Evolutionary conservation across 345 rosid genomes (phyloP).

Genomic region (Linum tenue): DNA sequence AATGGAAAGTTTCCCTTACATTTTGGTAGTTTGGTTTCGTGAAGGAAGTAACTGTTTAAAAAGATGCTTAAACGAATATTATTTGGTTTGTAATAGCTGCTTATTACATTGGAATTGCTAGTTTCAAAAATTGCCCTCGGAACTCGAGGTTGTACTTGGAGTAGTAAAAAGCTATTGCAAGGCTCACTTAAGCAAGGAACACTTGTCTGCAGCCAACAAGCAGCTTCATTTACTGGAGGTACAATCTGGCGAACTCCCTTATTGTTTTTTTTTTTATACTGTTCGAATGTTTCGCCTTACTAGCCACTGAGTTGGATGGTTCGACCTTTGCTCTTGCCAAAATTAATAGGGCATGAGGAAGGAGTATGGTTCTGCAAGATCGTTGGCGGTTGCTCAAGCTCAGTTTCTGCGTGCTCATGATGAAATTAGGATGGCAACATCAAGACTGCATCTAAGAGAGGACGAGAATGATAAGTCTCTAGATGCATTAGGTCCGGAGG

Average conservation of each 20-base stretch:
- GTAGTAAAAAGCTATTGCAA: constrained; percentile 72
- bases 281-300: not conserved
- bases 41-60: not conserved
- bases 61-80: constrained; percentile 4
- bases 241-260: constrained; percentile 13
- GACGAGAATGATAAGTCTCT: constrained; percentile 62
- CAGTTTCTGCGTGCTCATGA: constrained; percentile 76
- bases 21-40: too few species aligned
- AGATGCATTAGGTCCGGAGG: constrained; percentile 64
- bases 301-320: not conserved
- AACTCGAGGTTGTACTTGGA: constrained; percentile 79
- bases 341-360: constrained; percentile 64
- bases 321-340: not conserved
- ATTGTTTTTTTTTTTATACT: constrained; percentile 4
- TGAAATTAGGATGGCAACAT: constrained; percentile 88
- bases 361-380: constrained; percentile 75
- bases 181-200: constrained; percentile 47
- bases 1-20: too few species aligned
- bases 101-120: constrained; percentile 16
- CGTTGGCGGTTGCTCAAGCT: constrained; percentile 77
- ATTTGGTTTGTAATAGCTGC: constrained; percentile 7
- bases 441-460: constrained; percentile 69
- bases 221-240: constrained; percentile 80
- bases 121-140: constrained; percentile 85
- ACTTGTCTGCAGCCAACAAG: constrained; percentile 49